phyloP scores from a whole-genome alignment of 2,329 filamentous ascomycete species.

The Westerdykella sp. region DNA sequence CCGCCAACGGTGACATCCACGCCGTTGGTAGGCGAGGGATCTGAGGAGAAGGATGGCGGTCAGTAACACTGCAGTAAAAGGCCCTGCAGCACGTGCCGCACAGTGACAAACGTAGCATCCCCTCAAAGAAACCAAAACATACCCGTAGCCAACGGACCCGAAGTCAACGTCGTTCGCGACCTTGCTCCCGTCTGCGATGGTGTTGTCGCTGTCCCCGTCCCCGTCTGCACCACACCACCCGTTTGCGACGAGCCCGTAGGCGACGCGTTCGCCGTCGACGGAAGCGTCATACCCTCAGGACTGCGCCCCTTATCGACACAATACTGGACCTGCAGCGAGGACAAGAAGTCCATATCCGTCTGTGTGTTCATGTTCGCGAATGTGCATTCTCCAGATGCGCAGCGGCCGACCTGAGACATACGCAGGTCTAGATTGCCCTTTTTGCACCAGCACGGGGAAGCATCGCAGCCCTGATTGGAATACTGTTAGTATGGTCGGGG shows the following conservation, averaged over 20 bases:
- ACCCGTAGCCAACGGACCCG: slow-evolving; percentile 1
- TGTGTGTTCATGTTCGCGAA: slow-evolving; percentile 12
- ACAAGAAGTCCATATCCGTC: slow-evolving; percentile 9
- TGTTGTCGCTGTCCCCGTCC: not conserved
- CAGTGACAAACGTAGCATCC: not conserved
- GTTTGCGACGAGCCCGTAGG: not conserved
- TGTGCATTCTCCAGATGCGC: slow-evolving; percentile 9
- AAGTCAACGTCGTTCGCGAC: not conserved
- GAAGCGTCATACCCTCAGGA: slow-evolving; percentile 10
- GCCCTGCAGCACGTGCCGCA: not conserved
- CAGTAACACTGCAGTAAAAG: not conserved
- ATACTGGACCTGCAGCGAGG: slow-evolving; percentile 9
- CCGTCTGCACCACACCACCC: not conserved
- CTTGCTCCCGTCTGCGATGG: not conserved
- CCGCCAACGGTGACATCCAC: not conserved
- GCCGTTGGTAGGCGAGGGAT: too few relatives aligned
- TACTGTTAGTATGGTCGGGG: not conserved
- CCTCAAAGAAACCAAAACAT: not conserved
- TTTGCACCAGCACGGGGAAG: slow-evolving; percentile 14
- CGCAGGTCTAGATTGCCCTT: slow-evolving; percentile 12
- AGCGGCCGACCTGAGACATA: slow-evolving; percentile 4
- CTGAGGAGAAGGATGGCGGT: too few relatives aligned
- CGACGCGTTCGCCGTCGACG: slow-evolving; percentile 4
- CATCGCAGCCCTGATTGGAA: slow-evolving; percentile 9
- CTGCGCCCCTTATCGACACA: slow-evolving; percentile 7